phyloP scores from a whole-genome alignment of 371 early-diverging fungal genomes.

The Syncephalastrum sp. region DNA sequence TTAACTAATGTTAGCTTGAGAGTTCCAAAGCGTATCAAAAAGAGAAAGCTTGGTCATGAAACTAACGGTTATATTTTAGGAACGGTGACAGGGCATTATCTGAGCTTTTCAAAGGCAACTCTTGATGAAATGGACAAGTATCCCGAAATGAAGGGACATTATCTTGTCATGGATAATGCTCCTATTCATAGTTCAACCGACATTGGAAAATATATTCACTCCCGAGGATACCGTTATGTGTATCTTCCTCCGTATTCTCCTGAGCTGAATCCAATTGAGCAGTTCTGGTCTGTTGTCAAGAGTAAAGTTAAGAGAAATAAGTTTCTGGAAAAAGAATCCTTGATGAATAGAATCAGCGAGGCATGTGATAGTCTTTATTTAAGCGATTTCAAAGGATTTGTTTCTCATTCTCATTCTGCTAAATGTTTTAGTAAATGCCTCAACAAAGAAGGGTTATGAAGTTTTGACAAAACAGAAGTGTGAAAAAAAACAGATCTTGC shows the following conservation, averaged over 20 bases:
- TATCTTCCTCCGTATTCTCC: constrained; percentile 12
- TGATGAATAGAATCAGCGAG: background rate
- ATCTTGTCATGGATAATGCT: constrained; percentile 18
- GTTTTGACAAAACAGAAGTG: no score
- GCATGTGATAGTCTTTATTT: background rate
- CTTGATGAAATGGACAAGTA: constrained; percentile 19
- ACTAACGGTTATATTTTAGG: constrained; percentile 11
- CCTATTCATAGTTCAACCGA: constrained; percentile 11
- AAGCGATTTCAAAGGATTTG: no score
- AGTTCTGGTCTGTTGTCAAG: background rate
- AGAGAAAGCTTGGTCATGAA: constrained; percentile 10
- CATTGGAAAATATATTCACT: no score
- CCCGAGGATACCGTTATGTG: background rate
- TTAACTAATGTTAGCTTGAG: background rate
- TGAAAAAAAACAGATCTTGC: no score
- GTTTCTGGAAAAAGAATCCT: background rate
- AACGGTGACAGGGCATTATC: constrained; percentile 23
- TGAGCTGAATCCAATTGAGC: constrained; percentile 5
- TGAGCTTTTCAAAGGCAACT: constrained; percentile 18
- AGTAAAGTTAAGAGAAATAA: background rate
- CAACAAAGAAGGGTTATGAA: no score
- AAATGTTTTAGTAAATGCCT: no score
- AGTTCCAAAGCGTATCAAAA: constrained; percentile 13
- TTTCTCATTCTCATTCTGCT: no score
- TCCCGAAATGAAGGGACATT: constrained; percentile 17